phyloP scores from a whole-genome alignment of 305 asterid genomes.

The Withania somnifera region DNA sequence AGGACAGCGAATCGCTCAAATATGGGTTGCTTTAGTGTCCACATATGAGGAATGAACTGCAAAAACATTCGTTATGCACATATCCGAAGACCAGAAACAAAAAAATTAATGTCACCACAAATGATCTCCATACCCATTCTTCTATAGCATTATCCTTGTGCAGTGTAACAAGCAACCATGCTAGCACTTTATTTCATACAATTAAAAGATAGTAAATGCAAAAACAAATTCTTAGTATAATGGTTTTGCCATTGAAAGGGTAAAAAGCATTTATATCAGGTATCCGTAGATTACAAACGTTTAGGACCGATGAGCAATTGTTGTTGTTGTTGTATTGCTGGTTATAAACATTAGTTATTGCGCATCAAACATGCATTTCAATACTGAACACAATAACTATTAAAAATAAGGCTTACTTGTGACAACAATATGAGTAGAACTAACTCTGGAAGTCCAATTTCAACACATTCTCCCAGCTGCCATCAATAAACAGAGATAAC shows the following conservation, averaged over 20 bases:
- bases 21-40: conserved; percentile 38
- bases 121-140: not conserved
- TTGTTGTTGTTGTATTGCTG: too few relatives aligned
- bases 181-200: not conserved
- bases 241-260: not conserved
- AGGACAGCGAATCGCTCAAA: conserved; percentile 65
- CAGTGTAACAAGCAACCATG: not conserved
- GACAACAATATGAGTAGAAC: conserved; percentile 54
- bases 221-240: not conserved
- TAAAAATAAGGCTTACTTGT: conserved; percentile 30
- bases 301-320: too few relatives aligned
- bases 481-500: conserved; percentile 6
- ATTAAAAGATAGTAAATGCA: not conserved
- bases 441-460: conserved; percentile 87
- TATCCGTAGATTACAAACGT: not conserved
- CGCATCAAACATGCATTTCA: not conserved
- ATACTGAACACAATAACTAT: not conserved
- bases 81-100: not conserved
- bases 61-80: not conserved
- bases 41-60: conserved; percentile 57
- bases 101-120: not conserved
- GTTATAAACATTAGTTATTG: not conserved
- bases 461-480: conserved; percentile 86
- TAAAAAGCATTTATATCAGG: not conserved
- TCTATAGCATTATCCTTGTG: not conserved